These are phyloP conservation scores for Mortierella sp. DNA, from an alignment of 371 early-diverging fungal genomes.

Conservation along the genomic window DNA sequence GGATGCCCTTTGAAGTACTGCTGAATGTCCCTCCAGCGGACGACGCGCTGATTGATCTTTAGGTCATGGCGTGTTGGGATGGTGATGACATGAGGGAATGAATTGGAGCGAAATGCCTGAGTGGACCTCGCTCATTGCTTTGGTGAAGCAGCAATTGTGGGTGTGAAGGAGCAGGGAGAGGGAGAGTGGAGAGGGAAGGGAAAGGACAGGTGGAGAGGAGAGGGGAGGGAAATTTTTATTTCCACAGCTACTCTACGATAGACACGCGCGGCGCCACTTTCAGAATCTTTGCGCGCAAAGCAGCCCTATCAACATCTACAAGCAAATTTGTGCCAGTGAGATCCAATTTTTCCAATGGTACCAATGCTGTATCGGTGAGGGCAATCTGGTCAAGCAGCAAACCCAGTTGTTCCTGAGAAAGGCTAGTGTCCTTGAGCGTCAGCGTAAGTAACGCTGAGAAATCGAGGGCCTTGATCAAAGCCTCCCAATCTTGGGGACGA, in stretches of 20 bases:
- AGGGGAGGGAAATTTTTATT: no score
- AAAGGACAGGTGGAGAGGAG: no score
- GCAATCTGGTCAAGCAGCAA: neutral
- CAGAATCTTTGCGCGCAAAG: neutral
- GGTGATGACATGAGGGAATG: no score
- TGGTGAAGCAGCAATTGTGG: no score
- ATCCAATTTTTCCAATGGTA: neutral
- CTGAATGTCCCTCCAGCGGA: conserved; percentile 22
- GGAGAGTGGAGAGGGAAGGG: no score
- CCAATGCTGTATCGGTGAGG: neutral
- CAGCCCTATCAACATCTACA: neutral
- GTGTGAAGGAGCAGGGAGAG: no score
- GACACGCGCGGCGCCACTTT: no score
- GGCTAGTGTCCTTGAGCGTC: neutral
- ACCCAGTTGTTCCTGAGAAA: neutral
- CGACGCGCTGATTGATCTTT: neutral
- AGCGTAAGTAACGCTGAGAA: no score
- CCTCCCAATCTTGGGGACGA: neutral
- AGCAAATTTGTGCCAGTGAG: neutral
- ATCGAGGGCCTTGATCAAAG: neutral
- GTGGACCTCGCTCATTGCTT: no score
- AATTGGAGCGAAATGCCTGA: no score
- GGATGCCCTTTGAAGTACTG: conserved; percentile 6
- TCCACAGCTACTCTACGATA: no score
- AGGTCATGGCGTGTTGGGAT: no score